Conservation (phyloP, 176 grass and related monocot species). For the Guadua angustifolia region DNA sequence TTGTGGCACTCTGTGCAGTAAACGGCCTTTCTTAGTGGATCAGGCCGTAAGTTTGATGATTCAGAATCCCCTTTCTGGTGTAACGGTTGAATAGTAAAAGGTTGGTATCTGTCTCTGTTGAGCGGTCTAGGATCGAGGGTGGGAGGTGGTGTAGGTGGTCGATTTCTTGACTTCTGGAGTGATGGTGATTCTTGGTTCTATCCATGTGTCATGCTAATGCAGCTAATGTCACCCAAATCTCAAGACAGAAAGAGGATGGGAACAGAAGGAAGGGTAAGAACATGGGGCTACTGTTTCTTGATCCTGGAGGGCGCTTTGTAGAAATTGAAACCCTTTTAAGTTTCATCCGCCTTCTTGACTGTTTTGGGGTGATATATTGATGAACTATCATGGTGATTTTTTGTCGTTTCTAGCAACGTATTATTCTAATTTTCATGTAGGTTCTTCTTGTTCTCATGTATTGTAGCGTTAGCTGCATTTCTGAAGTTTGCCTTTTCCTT, state of each 20-base stretch:
- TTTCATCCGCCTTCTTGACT: slow-evolving; percentile 1
- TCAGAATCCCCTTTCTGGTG: slow-evolving; percentile 8
- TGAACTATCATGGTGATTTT: neutral
- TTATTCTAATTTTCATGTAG: neutral
- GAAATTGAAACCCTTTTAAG: neutral
- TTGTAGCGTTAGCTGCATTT: neutral
- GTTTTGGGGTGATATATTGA: neutral
- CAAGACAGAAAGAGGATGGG: slow-evolving; percentile 6
- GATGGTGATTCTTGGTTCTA: neutral
- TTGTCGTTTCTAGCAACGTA: neutral
- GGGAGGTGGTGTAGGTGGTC: neutral
- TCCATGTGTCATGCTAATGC: slow-evolving; percentile 32
- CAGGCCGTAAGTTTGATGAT: neutral
- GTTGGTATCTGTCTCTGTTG: slow-evolving; percentile 2
- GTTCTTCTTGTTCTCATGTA: neutral
- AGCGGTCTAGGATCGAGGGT: slow-evolving; percentile 1
- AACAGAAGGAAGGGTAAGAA: neutral
- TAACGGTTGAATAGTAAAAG: neutral
- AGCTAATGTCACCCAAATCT: slow-evolving; percentile 21
- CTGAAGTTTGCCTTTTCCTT: neutral
- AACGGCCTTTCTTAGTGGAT: neutral
- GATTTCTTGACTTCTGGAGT: neutral
- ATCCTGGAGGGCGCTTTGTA: neutral
- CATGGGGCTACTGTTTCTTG: neutral
- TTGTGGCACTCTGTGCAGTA: neutral